phyloP scores from a whole-genome alignment of 305 asterid genomes.

The Solanum hybrid region DNA sequence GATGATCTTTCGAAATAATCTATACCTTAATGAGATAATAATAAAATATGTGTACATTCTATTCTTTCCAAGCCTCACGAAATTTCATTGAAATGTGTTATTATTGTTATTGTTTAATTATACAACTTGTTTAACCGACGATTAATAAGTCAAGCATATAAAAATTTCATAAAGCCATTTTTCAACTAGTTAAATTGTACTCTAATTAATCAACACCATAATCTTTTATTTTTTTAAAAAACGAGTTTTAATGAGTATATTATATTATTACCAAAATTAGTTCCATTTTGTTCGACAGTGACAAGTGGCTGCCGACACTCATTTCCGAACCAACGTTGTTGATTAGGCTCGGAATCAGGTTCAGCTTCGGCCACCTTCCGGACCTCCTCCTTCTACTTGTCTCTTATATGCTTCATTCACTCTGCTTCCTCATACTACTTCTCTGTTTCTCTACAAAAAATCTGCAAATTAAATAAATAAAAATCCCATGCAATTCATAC shows the following conservation, averaged over 20 bases:
- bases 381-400: slow-evolving; percentile 17
- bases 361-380: slow-evolving; percentile 9
- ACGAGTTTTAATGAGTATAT: background rate
- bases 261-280: background rate
- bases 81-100: too few relatives aligned
- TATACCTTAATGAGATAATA: too few relatives aligned
- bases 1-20: fast-evolving
- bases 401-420: background rate
- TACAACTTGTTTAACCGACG: background rate
- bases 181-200: background rate
- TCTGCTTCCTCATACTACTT: background rate
- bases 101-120: background rate
- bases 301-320: slow-evolving; percentile 74
- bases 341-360: slow-evolving; percentile 16
- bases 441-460: background rate
- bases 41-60: too few relatives aligned
- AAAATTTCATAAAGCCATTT: background rate
- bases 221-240: background rate
- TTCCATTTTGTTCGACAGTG: slow-evolving; percentile 25
- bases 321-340: slow-evolving; percentile 15
- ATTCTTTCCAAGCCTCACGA: fast-evolving
- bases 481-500: background rate
- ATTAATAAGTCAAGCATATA: background rate
- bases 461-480: background rate
- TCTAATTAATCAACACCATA: background rate